A percentile compares a stretch with the other conserved stretches of the same genome.
These are phyloP conservation scores for Ophiostoma ips DNA, from an alignment of 2,329 filamentous ascomycete genomes.

Conservation along the genomic window DNA sequence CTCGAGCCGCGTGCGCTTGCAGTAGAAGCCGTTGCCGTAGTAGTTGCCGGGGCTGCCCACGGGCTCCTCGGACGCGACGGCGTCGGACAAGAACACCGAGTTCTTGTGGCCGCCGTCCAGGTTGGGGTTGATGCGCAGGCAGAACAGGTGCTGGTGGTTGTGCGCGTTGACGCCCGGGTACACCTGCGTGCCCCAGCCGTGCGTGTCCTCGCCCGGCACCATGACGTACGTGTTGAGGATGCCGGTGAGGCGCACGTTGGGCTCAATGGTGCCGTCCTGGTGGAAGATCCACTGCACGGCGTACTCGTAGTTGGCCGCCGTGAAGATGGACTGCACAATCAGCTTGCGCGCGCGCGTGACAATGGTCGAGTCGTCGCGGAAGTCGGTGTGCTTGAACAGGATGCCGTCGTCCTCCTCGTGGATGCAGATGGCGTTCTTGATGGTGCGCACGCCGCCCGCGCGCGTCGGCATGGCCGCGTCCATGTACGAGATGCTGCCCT, in stretches of 20 bases:
- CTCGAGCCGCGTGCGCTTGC: conserved; percentile 65
- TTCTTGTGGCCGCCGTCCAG: conserved; percentile 77
- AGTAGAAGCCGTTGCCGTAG: conserved; percentile 84
- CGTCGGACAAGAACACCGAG: conserved; percentile 73
- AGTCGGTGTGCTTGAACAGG: conserved; percentile 87
- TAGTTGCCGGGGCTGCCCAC: conserved; percentile 72
- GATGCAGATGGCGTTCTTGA: conserved; percentile 90
- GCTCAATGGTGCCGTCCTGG: conserved; percentile 82
- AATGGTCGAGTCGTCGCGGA: conserved; percentile 74
- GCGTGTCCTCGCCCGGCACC: conserved; percentile 63
- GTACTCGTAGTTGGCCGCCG: conserved; percentile 93
- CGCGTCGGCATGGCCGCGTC: conserved; percentile 74
- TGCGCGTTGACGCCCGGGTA: conserved; percentile 86
- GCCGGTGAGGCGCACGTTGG: conserved; percentile 81
- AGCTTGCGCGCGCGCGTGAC: conserved; percentile 78
- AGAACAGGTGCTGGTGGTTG: conserved; percentile 94
- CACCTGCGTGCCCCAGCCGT: conserved; percentile 84
- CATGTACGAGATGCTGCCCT: conserved; percentile 82
- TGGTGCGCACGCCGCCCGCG: conserved; percentile 56
- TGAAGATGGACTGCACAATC: conserved; percentile 83
- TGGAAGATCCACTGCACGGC: conserved; percentile 22
- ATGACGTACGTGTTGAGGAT: conserved; percentile 87
- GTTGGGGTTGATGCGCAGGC: conserved; percentile 73
- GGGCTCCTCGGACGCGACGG: conserved; percentile 53
- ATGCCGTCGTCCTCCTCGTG: conserved; percentile 89